Conservation (phyloP, 73 alveolate species). For the Tetrahymena malaccensis region DNA sequence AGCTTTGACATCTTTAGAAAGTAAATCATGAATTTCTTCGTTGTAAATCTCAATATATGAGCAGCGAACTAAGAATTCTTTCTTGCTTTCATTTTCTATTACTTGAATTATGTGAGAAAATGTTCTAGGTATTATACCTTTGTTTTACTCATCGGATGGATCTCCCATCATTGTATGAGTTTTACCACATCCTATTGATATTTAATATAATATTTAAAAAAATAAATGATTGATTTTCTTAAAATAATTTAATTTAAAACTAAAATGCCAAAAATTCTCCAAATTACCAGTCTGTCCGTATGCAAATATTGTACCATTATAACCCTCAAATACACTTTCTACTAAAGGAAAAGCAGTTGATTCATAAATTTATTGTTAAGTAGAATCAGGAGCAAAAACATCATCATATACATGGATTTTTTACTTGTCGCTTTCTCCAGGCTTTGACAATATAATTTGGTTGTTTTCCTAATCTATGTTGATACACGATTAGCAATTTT, state of each 20-base stretch:
- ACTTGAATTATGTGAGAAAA: neutral
- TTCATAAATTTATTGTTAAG: constrained; percentile 60
- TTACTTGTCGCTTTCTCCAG: constrained; percentile 33
- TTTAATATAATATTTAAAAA: neutral
- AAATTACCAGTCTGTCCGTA: constrained; percentile 68
- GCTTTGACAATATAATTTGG: constrained; percentile 37
- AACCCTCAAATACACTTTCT: constrained; percentile 67
- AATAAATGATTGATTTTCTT: neutral
- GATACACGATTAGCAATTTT: neutral
- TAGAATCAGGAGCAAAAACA: constrained; percentile 59
- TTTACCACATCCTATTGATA: constrained; percentile 16
- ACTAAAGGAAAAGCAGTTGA: constrained; percentile 68
- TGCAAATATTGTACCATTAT: constrained; percentile 84
- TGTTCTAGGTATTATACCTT: constrained; percentile 18
- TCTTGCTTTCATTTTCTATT: neutral
- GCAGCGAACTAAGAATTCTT: constrained; percentile 67
- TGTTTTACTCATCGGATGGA: neutral
- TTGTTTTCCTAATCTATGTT: neutral
- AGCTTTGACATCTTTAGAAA: constrained; percentile 48
- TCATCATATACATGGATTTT: constrained; percentile 66
- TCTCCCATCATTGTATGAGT: constrained; percentile 30
- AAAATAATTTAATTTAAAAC: neutral
- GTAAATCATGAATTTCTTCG: constrained; percentile 88
- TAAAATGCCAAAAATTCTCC: neutral
- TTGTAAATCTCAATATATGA: constrained; percentile 87